Base-by-base conservation (phyloP, 2,329 filamentous ascomycete species). In the Venturia oleaginea region DNA sequence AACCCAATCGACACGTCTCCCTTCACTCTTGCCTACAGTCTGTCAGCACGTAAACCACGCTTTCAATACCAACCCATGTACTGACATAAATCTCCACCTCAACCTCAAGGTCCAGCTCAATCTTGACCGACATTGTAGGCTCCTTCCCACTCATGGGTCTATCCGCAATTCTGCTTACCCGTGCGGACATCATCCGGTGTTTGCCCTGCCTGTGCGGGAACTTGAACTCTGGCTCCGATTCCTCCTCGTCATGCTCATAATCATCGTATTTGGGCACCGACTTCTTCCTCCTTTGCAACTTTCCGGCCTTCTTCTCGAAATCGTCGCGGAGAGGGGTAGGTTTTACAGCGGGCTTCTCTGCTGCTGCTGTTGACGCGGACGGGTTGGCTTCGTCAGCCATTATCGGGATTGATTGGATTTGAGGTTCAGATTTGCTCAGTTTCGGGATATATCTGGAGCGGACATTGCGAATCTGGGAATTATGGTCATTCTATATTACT, bases 71-170 rank as follows among this genome's bases (percentile, higher is more conserved):
- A 15, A 54, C 3, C 24, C 11, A 19, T 32, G 30, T 22, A 54
- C 48, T 32, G 30, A 54, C 48, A 32, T 32, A 54, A 10, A 54
- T 54, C 24, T 54, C 48, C 48, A 54, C 48, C 48, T 54, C 48
- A 3, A 54, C 48, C 15, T 54, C 48, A 10, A 32, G 7, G 15
- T 17, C 27, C 22, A 54, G 48, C 48, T 54, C 48, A 19, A 54
- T 54, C 48, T 54, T 54, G 30, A 54, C 22, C n/a, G 27, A 54
- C 48, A 54, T 54, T 54, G 48, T 54, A 30, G 48, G 48, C 15
- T 30, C 48, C 48, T 32, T 32, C 1, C 13, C 48, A 19, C 48
- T 54, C 48, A 30, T 15, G 17, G 24, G 24, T 32, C 48, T 17
- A 17, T 54, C 24, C 27, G 48, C 48, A 54, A 54, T 54, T 17